These are phyloP conservation scores for Solanum corneliomulleri DNA, from an alignment of 257 asterid genomes.

Conservation along the genomic window DNA sequence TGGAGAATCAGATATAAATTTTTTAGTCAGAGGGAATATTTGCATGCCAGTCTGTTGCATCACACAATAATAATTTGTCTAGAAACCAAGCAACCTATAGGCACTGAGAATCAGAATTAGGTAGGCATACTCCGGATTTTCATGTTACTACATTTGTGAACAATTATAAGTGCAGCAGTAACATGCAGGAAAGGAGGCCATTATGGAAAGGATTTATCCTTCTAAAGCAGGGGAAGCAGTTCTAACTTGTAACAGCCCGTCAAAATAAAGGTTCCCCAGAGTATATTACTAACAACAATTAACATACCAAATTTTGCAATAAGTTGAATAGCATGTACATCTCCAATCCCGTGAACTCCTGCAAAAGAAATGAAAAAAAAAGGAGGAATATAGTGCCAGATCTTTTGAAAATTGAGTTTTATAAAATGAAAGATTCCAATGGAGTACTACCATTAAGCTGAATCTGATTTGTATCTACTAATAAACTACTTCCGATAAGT, in stretches of 20 bases:
- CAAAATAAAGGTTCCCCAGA: neutral
- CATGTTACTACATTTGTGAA: neutral
- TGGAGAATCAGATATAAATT: neutral
- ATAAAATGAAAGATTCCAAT: neutral
- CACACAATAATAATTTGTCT: neutral
- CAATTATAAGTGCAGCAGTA: neutral
- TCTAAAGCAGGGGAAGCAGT: neutral
- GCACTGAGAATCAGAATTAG: neutral
- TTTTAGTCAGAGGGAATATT: neutral
- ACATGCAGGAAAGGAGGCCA: neutral
- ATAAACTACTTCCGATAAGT: neutral
- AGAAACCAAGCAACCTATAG: neutral
- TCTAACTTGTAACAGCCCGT: neutral
- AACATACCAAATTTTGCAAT: slow-evolving; percentile 77
- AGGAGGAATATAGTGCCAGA: neutral
- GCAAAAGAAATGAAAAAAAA: slow-evolving; percentile 9
- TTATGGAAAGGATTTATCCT: neutral
- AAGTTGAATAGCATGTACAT: slow-evolving; percentile 73
- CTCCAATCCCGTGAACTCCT: slow-evolving; percentile 96
- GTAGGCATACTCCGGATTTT: neutral
- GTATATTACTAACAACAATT: neutral
- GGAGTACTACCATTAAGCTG: neutral
- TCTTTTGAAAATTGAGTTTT: neutral
- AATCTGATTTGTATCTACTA: neutral
- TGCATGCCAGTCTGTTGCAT: neutral